Base-by-base conservation (phyloP, 768 basidiomycete genomes). In the Pilatotrama ljubarskyi region DNA sequence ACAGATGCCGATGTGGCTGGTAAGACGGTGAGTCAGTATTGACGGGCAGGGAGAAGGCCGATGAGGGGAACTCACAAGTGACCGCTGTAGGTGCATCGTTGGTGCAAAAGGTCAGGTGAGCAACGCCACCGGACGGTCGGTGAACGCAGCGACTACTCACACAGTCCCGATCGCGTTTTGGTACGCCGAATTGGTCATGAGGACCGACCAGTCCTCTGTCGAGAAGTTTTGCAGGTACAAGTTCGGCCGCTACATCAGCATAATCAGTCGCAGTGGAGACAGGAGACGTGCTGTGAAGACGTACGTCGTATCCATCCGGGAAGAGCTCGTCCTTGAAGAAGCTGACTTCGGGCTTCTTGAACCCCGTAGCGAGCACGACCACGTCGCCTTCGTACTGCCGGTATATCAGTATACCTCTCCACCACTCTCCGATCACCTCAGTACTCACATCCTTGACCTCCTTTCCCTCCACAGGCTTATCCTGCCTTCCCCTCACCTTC, bases 201-300 rank as follows among this genome's bases (percentile, higher is more conserved):
- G 70, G 1, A 83, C 66, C 2, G 76, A 77, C 80, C 81, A 83
- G 67, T 84, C 81, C 64, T 82, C 79, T 0, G 78, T 79, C 18
- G 77, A 74, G 71, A 85, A 84, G 66, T 81, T 84, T 60, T 84
- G 82, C 15, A 83, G 73, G 61, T 84, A 84, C 48, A 83, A 61
- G 52, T 81, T 74, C 17, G 82, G 82, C 20, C 80, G 73, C 74
- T 79, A 59, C n/a, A 18, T 50, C 5, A 50, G 32, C n/a, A 50
- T 11, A 2, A n/a, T 2, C 20, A 2, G 10, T n/a, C 29, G 56
- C 18, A 48, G 22, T 29, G 5, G 25, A 2, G n/a, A n/a, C n/a
- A n/a, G n/a, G n/a, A n/a, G n/a, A n/a, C n/a, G n/a, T n/a, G n/a
- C n/a, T n/a, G n/a, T n/a, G 15, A 24, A n/a, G 6, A 35, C 46